Conservation (phyloP, 305 asterid species). For the Fraxinus baroniana region DNA sequence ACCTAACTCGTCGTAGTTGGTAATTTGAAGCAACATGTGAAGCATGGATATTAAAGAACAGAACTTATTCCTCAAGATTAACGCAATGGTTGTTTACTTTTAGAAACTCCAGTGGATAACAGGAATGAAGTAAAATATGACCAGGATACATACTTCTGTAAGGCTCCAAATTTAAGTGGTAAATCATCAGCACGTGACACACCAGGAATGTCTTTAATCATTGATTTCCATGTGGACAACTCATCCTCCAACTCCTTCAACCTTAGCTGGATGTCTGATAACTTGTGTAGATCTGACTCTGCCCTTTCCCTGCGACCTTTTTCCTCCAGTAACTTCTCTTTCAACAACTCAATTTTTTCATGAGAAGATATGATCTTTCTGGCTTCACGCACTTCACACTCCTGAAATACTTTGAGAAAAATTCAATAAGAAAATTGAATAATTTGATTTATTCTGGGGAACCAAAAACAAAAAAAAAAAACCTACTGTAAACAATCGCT, state of each 20-base stretch:
- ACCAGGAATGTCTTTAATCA: constrained; percentile 78
- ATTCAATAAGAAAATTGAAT: constrained; percentile 18
- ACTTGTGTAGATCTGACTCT: constrained; percentile 68
- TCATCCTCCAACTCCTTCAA: constrained; percentile 69
- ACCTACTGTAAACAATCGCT: constrained; percentile 5
- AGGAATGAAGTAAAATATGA: constrained; percentile 18
- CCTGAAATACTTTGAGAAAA: constrained; percentile 53
- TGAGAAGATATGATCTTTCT: constrained; percentile 76
- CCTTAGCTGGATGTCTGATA: constrained; percentile 49
- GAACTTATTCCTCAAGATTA: constrained; percentile 10
- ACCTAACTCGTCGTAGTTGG: neutral
- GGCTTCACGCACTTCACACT: constrained; percentile 85
- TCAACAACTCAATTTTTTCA: constrained; percentile 63
- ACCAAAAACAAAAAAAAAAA: neutral
- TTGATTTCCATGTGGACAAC: constrained; percentile 73
- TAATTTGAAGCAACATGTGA: constrained; percentile 10
- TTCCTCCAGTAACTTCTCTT: constrained; percentile 83
- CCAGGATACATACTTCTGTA: constrained; percentile 63
- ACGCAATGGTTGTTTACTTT: neutral
- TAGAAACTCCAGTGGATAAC: constrained; percentile 12
- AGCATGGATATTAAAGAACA: neutral
- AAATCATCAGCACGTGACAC: constrained; percentile 78
- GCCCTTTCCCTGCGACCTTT: constrained; percentile 75
- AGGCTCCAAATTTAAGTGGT: constrained; percentile 57
- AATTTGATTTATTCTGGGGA: neutral